These are phyloP conservation scores for Epichloe sibirici DNA, from an alignment of 2,329 filamentous ascomycete genomes.

Conservation along the genomic window DNA sequence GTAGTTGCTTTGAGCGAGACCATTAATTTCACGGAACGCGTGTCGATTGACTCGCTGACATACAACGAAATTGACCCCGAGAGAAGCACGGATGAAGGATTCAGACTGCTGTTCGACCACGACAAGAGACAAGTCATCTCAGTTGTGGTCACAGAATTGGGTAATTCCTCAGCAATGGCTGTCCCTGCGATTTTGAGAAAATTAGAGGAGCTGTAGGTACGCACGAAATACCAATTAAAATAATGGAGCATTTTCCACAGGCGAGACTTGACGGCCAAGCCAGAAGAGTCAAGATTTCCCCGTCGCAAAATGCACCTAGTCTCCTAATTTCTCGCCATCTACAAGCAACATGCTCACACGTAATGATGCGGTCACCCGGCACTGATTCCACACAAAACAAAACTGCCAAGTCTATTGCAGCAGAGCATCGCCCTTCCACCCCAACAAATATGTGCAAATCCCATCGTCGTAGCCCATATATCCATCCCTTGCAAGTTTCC, in stretches of 20 bases:
- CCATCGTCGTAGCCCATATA: too few species aligned
- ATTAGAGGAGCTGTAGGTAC: conserved; percentile 39
- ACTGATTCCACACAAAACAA: background rate
- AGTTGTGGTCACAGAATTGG: conserved; percentile 84
- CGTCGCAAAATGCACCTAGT: background rate
- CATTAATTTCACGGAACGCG: conserved; percentile 80
- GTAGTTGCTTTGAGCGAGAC: conserved; percentile 89
- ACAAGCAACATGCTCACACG: background rate
- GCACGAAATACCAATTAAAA: background rate
- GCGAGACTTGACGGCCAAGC: too few species aligned
- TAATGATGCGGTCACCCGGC: too few species aligned
- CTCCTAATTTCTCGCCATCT: background rate
- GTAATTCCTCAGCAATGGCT: conserved; percentile 72
- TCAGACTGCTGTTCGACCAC: conserved; percentile 76
- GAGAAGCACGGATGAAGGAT: conserved; percentile 45
- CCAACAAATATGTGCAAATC: background rate
- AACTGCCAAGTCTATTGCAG: background rate
- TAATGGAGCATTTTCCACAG: background rate
- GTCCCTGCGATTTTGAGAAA: conserved; percentile 55
- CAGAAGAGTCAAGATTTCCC: background rate
- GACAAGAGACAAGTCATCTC: conserved; percentile 75
- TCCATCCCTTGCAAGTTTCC: background rate
- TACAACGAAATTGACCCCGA: conserved; percentile 81
- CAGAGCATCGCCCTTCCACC: too few species aligned
- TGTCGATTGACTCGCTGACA: conserved; percentile 83